Base-by-base conservation (phyloP, 2,329 filamentous ascomycete species). In the Macrophomina phaseolina region DNA sequence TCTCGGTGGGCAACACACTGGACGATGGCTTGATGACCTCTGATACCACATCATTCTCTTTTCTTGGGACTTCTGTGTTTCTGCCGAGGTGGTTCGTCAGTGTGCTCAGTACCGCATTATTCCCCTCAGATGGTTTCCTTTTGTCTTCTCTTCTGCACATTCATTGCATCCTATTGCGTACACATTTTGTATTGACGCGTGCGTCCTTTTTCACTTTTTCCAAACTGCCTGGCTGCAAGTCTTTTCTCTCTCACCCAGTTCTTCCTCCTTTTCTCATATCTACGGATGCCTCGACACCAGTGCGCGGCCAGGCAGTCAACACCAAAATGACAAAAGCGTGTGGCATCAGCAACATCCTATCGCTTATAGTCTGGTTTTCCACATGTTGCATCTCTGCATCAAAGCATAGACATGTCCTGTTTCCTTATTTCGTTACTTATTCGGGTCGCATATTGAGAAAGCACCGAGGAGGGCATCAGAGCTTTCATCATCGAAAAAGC, bases 121-220 rank as follows among this genome's bases (percentile, higher is more conserved):
- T 40, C 58, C 42, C 32, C 30, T 38, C 32, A 23, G 16, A 14
- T 16, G 5, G n/a, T 23, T 49, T 16, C 34, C 3, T 9, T 23
- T 23, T 9, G 9, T 32, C 28, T 62, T 51, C 58, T 23, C 30
- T 62, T 62, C 58, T 51, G 58, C 58, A 62, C 58, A 62, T 49
- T 62, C 58, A 30, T 49, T 62, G 32, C 58, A 51, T 62, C 42
- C 58, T 62, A 62, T 62, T 62, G 45, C 58, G 18, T 62, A 62
- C 58, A 60, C 28, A 62, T 5, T 16, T 36, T 62, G 49, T 62
- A 49, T 62, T 62, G 58, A 62, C 58, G 58, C 58, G 32, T 62
- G 58, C 58, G 58, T 62, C 58, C 38, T 45, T 62, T n/a, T 49
- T 38, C 45, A 60, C 9, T 7, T 12, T 14, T 5, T 12, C 14